A percentile compares a stretch with the other conserved stretches of the same genome.
Evolutionary conservation across 345 rosid species (phyloP).

Genomic region (Eutrema japonicum): DNA sequence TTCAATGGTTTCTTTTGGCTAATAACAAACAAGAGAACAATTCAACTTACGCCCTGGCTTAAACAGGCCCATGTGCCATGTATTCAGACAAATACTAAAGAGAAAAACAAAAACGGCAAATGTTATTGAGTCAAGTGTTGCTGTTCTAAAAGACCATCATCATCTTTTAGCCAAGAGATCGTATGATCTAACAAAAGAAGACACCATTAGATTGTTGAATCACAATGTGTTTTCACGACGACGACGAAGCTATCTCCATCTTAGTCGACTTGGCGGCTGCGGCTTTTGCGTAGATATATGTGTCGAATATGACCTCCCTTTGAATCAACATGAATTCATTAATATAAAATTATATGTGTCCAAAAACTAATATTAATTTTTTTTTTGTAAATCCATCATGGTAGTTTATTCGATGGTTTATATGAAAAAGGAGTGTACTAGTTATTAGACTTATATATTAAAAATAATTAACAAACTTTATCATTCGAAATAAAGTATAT

Average conservation of each 20-base stretch:
- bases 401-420: too few relatives aligned
- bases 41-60: background rate
- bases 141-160: background rate
- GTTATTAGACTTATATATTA: too few relatives aligned
- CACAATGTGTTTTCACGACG: conserved; percentile 9
- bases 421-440: too few relatives aligned
- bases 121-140: background rate
- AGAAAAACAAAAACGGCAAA: background rate
- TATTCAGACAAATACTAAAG: background rate
- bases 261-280: background rate
- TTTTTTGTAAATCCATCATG: too few relatives aligned
- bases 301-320: conserved; percentile 78
- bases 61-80: background rate
- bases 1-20: too few relatives aligned
- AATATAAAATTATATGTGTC: too few relatives aligned
- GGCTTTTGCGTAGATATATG: conserved; percentile 53
- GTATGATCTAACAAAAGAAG: conserved; percentile 12
- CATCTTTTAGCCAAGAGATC: background rate
- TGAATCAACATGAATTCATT: conserved; percentile 77
- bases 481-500: too few relatives aligned
- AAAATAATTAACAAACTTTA: too few relatives aligned
- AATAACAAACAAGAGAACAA: too few relatives aligned
- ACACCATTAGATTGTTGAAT: conserved; percentile 4
- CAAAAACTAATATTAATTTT: too few relatives aligned
- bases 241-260: background rate